Conservation (phyloP, 1,284 basidiomycete genomes). For the Tilletia setariae region DNA sequence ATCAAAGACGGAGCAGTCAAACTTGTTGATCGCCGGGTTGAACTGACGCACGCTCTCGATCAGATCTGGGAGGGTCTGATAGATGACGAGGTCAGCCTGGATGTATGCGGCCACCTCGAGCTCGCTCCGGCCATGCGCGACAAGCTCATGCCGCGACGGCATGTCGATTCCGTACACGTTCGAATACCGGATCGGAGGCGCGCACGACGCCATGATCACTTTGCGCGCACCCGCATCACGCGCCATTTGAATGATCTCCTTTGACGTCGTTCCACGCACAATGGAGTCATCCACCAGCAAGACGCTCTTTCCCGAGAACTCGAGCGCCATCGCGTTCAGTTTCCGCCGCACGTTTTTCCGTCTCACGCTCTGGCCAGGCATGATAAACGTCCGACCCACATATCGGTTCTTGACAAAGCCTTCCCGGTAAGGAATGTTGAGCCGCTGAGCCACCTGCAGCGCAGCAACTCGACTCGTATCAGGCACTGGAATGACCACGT, state of each 20-base stretch:
- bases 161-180: conserved; percentile 99
- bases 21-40: conserved; percentile 73
- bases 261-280: conserved; percentile 95
- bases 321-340: conserved; percentile 98
- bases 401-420: conserved; percentile 99
- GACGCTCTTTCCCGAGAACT: conserved; percentile 88
- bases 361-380: conserved; percentile 83
- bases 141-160: conserved; percentile 90
- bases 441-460: conserved; percentile 86
- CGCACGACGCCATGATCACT: conserved; percentile 94
- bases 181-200: conserved; percentile 88
- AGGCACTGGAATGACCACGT: conserved; percentile 94
- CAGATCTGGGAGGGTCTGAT: conserved; percentile 90
- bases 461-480: conserved; percentile 96
- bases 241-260: conserved; percentile 99
- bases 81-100: conserved; percentile 94
- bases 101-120: conserved; percentile 77
- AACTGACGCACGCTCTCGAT: conserved; percentile 81
- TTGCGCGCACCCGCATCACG: conserved; percentile 98
- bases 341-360: conserved; percentile 93
- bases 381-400: conserved; percentile 97
- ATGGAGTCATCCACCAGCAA: conserved; percentile 98
- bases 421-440: conserved; percentile 89
- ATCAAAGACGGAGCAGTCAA: conserved; percentile 97
- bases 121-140: conserved; percentile 77